Percentiles rank a stretch among this genome's conserved stretches.
Evolutionary conservation across 352 stramenopile genomes (phyloP).

Genomic region (Phytopythium litorale): DNA sequence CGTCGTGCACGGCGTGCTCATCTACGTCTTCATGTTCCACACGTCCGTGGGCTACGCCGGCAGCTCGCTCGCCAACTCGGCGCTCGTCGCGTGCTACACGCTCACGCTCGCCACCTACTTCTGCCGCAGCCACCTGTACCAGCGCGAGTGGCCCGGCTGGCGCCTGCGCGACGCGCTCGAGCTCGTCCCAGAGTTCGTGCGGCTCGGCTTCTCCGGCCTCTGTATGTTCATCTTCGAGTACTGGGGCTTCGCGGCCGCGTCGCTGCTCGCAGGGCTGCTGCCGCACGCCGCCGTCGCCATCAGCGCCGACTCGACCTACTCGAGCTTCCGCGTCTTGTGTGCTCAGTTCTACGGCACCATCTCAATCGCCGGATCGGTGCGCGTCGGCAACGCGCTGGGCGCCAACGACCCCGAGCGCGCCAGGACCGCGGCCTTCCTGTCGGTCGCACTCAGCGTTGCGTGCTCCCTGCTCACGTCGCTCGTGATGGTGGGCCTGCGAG

Average conservation of each 20-base stretch:
- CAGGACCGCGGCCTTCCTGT: constrained; percentile 62
- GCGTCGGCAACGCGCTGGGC: constrained; percentile 83
- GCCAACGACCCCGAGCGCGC: constrained; percentile 74
- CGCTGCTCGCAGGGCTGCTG: constrained; percentile 73
- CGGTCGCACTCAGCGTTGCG: constrained; percentile 35
- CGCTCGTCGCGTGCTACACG: constrained; percentile 53
- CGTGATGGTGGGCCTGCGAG: constrained; percentile 50
- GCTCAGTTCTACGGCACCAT: constrained; percentile 71
- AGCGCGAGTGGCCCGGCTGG: constrained; percentile 78
- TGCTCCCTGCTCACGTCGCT: constrained; percentile 46
- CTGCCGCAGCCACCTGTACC: constrained; percentile 54
- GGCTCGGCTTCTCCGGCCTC: constrained; percentile 74
- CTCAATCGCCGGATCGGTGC: constrained; percentile 66
- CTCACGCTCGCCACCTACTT: constrained; percentile 67
- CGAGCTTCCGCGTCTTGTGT: constrained; percentile 65
- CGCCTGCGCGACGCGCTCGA: constrained; percentile 51
- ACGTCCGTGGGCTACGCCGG: constrained; percentile 69
- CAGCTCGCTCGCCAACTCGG: constrained; percentile 66
- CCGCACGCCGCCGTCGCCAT: constrained; percentile 75
- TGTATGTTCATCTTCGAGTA: constrained; percentile 88
- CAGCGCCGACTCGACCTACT: constrained; percentile 79
- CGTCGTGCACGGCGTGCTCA: constrained; percentile 69
- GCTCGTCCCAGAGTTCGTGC: constrained; percentile 71
- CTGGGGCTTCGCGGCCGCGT: constrained; percentile 73
- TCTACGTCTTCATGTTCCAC: constrained; percentile 88